A percentile compares a stretch with the other conserved stretches of the same genome.
phyloP scores from a whole-genome alignment of 441 rosid species.

The Sinapis alba region DNA sequence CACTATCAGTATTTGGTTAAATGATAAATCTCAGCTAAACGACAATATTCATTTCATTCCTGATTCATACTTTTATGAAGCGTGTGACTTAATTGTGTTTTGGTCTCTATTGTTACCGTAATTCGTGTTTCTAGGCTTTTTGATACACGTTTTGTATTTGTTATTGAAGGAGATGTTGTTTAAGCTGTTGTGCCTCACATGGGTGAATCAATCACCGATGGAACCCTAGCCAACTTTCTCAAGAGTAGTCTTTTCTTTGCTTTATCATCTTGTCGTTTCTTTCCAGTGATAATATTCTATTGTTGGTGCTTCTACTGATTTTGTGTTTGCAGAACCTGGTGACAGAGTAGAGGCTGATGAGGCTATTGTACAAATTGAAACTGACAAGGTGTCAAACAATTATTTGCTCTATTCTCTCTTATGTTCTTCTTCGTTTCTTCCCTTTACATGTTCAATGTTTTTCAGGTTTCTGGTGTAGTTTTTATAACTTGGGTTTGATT shows the following conservation, averaged over 20 bases:
- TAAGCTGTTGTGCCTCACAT: conserved; percentile 92
- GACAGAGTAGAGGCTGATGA: conserved; percentile 90
- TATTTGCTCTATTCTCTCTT: not conserved
- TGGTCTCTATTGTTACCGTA: conserved; percentile 6
- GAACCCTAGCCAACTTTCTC: conserved; percentile 82
- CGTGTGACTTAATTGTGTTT: not conserved
- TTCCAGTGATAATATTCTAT: not conserved
- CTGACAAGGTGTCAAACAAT: conserved; percentile 70
- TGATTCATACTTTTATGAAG: not conserved
- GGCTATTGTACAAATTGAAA: conserved; percentile 94
- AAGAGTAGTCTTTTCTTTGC: conserved; percentile 60
- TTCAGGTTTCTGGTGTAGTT: not conserved
- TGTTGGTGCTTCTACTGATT: conserved; percentile 21
- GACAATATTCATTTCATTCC: not conserved
- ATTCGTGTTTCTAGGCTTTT: conserved; percentile 17
- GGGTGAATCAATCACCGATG: conserved; percentile 99
- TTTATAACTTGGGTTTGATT: conserved; percentile 23
- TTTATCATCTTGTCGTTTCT: conserved; percentile 3
- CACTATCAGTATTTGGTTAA: not conserved
- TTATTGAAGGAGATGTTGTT: conserved; percentile 68
- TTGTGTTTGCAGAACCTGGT: conserved; percentile 75
- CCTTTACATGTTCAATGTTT: not conserved
- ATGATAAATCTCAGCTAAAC: not conserved
- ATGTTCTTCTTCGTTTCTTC: not conserved
- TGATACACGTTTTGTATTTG: conserved; percentile 22